Percentiles rank a stretch among this genome's conserved stretches.
Evolutionary conservation across 1,284 basidiomycete species (phyloP).

Genomic region (Xerocomus minutiporus): DNA sequence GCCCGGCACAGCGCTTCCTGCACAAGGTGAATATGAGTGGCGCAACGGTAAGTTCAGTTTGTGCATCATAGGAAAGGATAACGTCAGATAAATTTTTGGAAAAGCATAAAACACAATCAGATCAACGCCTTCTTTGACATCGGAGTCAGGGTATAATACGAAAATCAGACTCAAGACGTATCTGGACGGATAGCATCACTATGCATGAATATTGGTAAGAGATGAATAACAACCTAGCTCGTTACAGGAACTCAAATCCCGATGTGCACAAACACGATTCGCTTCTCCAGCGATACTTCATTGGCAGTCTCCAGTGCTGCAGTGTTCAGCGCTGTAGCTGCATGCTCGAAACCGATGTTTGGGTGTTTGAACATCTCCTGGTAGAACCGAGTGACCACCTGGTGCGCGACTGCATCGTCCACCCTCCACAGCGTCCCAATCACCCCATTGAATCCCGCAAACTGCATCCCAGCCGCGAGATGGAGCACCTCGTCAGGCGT

Average conservation of each 20-base stretch:
- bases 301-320: not conserved
- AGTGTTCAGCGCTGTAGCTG: too few species aligned
- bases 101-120: not conserved
- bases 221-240: not conserved
- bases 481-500: not conserved
- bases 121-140: not conserved
- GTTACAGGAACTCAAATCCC: not conserved
- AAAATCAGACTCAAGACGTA: not conserved
- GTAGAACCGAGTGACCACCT: not conserved
- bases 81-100: not conserved
- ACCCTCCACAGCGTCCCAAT: not conserved
- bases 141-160: not conserved
- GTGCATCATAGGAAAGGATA: not conserved
- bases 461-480: not conserved
- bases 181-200: not conserved
- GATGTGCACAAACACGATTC: not conserved
- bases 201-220: not conserved
- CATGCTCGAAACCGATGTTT: not conserved
- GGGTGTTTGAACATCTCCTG: not conserved
- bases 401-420: not conserved
- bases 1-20: too few species aligned
- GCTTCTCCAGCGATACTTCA: not conserved
- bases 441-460: not conserved
- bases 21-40: too few species aligned
- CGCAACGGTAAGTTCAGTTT: not conserved